Base-by-base conservation (phyloP, 1,284 basidiomycete species). In the Puccinia coronata region DNA sequence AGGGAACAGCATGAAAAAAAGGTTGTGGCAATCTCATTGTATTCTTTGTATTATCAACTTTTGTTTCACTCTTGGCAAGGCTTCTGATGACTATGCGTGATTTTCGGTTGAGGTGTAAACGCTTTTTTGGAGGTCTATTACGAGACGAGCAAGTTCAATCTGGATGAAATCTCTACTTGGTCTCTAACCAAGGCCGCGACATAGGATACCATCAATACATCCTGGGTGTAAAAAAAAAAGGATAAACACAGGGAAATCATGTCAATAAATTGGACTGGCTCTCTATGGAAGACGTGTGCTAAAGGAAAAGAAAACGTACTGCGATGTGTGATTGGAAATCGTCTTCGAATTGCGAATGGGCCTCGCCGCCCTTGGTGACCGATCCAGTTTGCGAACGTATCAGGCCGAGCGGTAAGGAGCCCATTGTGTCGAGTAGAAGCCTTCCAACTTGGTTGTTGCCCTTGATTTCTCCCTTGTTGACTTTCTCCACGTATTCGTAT, bases 101-200 rank as follows among this genome's bases (percentile, higher is more conserved):
- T 34, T 34, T 39, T 63, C 23, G 28, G 23, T 9, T 57, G 23
- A 57, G n/a, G 25, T 28, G 1, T 2, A 57, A 28, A 57, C 18
- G 20, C 18, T 39, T 63, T 63, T 18, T 31, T 63, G 20, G 59
- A 39, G 23, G 59, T 16, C 34, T 20, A 71, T 85, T 85, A 69
- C 82, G 84, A 88, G 63, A 85, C 88, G 80, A 94, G 90, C 82
- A 99, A 89, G 76, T 93, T 92, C 85, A 99, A 89, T 84, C 96
- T 90, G 65, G 94, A 91, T 3, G 95, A 93, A 59, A 98, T 91
- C 87, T 98, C 96, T 78, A 94, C 93, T 88, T 99, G 96, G 82
- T 94, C 92, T 84, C 95, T 91, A 78, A 98, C 92, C 83, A 99
- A 90, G 87, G 95, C 98, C 67, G 95, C 92, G 83, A 99, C 89